Conservation (phyloP, 1,139 yeast genomes). For the Taiozyma onychis region DNA sequence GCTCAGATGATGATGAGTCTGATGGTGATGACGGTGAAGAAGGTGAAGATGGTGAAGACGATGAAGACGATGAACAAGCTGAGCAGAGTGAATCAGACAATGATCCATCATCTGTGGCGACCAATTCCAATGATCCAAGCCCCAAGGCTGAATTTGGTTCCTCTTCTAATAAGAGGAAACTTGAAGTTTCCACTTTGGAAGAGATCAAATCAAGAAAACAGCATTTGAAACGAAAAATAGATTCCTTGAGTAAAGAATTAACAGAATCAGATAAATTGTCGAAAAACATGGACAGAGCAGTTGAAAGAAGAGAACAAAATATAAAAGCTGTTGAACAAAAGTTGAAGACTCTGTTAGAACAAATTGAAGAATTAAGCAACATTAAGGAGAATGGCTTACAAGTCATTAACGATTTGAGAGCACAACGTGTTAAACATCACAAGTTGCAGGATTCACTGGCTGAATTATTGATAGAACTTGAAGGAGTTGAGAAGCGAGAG, state of each 20-base stretch:
- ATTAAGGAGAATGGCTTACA: background rate
- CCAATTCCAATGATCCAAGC: background rate
- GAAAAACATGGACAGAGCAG: background rate
- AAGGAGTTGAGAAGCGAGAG: constrained; percentile 12
- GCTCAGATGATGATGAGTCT: constrained; percentile 17
- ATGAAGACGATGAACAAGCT: constrained; percentile 1
- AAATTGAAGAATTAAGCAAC: constrained; percentile 4
- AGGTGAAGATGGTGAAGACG: constrained; percentile 15
- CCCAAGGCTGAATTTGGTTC: background rate
- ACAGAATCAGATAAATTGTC: constrained; percentile 1
- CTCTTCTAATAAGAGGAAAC: background rate
- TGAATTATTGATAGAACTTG: constrained; percentile 9
- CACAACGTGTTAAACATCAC: constrained; percentile 2
- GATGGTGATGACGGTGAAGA: constrained; percentile 17
- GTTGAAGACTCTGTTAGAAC: background rate
- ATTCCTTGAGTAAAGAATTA: constrained; percentile 4
- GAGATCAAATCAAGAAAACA: constrained; percentile 4
- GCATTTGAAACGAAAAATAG: constrained; percentile 3
- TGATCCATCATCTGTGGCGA: background rate
- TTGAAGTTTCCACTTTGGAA: constrained; percentile 3
- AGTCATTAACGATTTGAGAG: background rate
- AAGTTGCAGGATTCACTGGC: constrained; percentile 7
- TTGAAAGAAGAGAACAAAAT: background rate
- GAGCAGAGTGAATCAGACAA: background rate
- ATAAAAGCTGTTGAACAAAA: constrained; percentile 1